Evolutionary conservation across 345 rosid species (phyloP).

Genomic region (Camelina neglecta): DNA sequence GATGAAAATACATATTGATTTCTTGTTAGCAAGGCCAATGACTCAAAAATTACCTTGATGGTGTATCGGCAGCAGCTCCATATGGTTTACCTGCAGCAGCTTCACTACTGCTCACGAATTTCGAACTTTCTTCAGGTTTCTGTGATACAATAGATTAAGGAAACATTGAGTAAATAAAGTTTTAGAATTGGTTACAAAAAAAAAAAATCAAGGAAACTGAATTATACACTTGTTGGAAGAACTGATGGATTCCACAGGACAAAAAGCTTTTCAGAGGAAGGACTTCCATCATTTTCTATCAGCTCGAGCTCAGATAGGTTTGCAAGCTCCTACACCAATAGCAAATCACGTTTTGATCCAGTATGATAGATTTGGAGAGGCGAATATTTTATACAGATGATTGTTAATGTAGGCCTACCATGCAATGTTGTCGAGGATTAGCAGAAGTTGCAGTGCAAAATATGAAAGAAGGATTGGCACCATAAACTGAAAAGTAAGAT

Average conservation of each 20-base stretch:
- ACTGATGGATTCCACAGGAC: conserved; percentile 79
- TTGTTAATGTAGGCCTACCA: conserved; percentile 58
- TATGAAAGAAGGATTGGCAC: conserved; percentile 74
- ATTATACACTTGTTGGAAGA: conserved; percentile 50
- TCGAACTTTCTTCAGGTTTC: conserved; percentile 49
- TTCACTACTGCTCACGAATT: conserved; percentile 35
- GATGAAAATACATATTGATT: conserved; percentile 26
- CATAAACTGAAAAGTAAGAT: conserved; percentile 65
- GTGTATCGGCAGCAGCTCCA: conserved; percentile 39
- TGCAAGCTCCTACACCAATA: conserved; percentile 83
- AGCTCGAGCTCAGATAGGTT: conserved; percentile 78
- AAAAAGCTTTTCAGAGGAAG: conserved; percentile 79
- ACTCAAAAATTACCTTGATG: conserved; percentile 50
- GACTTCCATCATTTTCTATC: conserved; percentile 88
- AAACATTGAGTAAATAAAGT: conserved; percentile 19
- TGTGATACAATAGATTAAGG: conserved; percentile 48
- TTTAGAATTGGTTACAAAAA: conserved; percentile 14
- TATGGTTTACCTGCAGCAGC: conserved; percentile 43
- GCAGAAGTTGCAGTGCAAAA: conserved; percentile 98
- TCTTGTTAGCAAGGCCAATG: conserved; percentile 3
- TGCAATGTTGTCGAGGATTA: conserved; percentile 91
- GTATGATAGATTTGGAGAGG: conserved; percentile 1
- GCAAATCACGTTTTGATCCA: conserved; percentile 31
- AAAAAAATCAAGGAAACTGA: background rate
- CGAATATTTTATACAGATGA: conserved; percentile 15